Conservation (phyloP, 257 asterid genomes). For the Avicennia marina region DNA sequence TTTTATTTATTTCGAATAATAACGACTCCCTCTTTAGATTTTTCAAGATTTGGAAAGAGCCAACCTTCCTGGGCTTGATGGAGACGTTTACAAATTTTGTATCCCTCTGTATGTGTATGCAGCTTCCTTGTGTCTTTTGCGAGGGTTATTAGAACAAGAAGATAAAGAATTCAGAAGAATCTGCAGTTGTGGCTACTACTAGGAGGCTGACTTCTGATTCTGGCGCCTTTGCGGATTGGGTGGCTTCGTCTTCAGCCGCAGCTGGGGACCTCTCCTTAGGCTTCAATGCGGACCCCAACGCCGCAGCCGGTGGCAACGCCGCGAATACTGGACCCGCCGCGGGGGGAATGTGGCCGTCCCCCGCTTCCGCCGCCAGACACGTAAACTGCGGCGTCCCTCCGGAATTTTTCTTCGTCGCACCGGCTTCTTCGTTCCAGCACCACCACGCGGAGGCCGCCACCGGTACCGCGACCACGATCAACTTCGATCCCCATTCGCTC, state of each 20-base stretch:
- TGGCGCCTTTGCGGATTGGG: slow-evolving; percentile 58
- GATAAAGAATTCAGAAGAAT: background rate
- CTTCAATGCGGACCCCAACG: slow-evolving; percentile 49
- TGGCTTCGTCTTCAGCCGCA: slow-evolving; percentile 27
- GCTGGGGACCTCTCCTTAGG: slow-evolving; percentile 58
- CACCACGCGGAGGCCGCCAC: slow-evolving; percentile 21
- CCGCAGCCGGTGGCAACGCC: slow-evolving; percentile 12
- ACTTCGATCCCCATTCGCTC: slow-evolving; percentile 36
- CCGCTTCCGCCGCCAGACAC: slow-evolving; percentile 36
- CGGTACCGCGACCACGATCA: slow-evolving; percentile 23
- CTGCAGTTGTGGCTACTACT: slow-evolving; percentile 54
- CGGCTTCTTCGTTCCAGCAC: slow-evolving; percentile 38
- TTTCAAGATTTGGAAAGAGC: background rate
- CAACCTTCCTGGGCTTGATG: background rate
- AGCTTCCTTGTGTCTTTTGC: background rate
- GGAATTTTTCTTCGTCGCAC: slow-evolving; percentile 57
- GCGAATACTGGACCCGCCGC: slow-evolving; percentile 12
- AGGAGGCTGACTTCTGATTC: slow-evolving; percentile 40
- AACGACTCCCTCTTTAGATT: background rate
- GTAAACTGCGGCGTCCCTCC: slow-evolving; percentile 47
- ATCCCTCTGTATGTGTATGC: background rate
- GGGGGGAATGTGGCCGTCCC: slow-evolving; percentile 13
- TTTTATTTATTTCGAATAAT: background rate
- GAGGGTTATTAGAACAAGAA: background rate
- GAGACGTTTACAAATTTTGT: background rate